phyloP scores from a whole-genome alignment of 1,284 basidiomycete genomes.

The Papiliotrema flavescens region DNA sequence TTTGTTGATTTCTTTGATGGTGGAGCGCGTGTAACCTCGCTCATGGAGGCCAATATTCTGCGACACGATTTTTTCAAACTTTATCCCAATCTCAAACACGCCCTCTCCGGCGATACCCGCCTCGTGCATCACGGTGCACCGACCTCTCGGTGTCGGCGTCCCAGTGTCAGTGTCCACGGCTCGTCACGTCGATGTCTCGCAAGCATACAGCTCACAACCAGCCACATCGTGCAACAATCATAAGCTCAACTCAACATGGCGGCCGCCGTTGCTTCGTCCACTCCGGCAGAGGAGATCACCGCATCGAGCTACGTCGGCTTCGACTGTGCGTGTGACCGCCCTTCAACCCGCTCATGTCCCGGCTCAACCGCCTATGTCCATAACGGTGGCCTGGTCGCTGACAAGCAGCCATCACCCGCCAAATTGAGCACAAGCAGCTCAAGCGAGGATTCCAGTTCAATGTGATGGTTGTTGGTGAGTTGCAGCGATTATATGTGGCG shows the following conservation, averaged over 20 bases:
- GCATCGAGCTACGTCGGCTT: constrained; percentile 88
- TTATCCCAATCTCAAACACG: not conserved
- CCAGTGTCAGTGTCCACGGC: not conserved
- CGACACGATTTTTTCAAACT: not conserved
- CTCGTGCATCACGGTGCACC: not conserved
- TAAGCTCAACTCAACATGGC: constrained; percentile 34
- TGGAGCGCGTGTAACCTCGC: too few relatives aligned
- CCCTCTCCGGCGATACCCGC: not conserved
- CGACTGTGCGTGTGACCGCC: constrained; percentile 56
- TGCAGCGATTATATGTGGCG: not conserved
- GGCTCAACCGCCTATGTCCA: not conserved
- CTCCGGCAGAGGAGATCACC: constrained; percentile 61
- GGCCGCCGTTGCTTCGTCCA: constrained; percentile 21
- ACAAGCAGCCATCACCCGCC: constrained; percentile 71
- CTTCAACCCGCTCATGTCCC: not conserved
- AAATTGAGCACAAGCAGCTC: constrained; percentile 98
- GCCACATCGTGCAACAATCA: too few relatives aligned
- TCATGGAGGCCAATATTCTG: too few relatives aligned
- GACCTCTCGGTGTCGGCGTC: too few relatives aligned
- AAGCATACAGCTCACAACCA: not conserved
- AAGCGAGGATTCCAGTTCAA: constrained; percentile 99
- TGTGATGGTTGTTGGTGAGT: constrained; percentile 85
- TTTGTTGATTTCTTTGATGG: too few relatives aligned
- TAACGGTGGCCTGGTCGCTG: not conserved
- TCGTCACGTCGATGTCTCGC: not conserved